Evolutionary conservation across 345 rosid genomes (phyloP), one percentile per base, ranked within the genome.

Genomic region (Syzygium jambos): DNA sequence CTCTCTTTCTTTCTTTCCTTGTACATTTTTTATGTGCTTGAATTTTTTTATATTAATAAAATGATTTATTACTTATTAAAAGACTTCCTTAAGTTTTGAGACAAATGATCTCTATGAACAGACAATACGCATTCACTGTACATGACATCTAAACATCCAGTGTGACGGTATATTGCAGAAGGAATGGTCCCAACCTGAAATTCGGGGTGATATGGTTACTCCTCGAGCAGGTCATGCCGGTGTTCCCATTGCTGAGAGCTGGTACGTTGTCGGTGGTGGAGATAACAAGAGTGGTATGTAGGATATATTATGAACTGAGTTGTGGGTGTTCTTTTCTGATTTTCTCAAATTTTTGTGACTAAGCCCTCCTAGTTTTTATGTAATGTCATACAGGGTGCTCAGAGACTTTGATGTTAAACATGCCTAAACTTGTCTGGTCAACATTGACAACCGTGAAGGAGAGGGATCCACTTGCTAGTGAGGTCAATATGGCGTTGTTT

Each of bases 251-350:
- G 97, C 89, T 38, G 98, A 93, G 86, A 95, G 93, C 90, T 98
- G 98, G 98, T 95, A 94, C 87, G 95, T 96, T 11, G 99, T 94
- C 54, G 99, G 99, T 63, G 99, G 99, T 73, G 99, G 99, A 85
- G 99, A 98, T 93, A 98, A 95, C 92, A 95, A 91, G 87, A 96
- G 93, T 77, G 99, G 99, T 98, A 91, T 41, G 88, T 83, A 53
- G 87, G 85, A 80, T 34, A 52, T 85, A 30, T 86, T 78, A 49
- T 78, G 23, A 22, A 27, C 51, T 23, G 84, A 56, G 85, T 17
- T 51, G 68, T 59, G 14, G 59, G 11, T 1, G 15, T 84, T 84
- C 59, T 84, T 55, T 34, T 84, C 59, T 52, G 51, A 52, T 84
- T 22, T 53, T 84, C 85, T 61, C 55, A 84, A 73, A 43, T 43